phyloP scores from a whole-genome alignment of 768 basidiomycete species.

The Ramaria rubella region DNA sequence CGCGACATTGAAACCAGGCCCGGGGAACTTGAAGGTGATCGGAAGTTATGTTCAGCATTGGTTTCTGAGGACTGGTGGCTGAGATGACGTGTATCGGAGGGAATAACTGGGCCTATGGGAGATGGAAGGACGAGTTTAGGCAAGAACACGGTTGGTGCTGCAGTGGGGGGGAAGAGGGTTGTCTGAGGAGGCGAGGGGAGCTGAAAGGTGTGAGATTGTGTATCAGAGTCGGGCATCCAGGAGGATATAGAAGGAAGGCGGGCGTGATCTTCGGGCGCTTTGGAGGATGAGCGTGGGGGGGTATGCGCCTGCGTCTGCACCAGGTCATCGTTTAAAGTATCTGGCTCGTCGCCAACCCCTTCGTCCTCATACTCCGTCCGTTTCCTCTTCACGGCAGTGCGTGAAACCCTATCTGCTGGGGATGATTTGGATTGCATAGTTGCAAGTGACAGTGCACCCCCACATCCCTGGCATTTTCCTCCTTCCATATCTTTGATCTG shows the following conservation, averaged over 20 bases:
- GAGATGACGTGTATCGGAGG: not conserved
- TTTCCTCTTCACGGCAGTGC: not conserved
- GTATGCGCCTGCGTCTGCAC: not conserved
- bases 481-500: slow-evolving; percentile 43
- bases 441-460: not conserved
- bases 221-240: not conserved
- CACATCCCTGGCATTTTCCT: not conserved
- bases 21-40: too few species aligned
- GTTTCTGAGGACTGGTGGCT: too few species aligned
- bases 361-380: slow-evolving; percentile 13
- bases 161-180: not conserved
- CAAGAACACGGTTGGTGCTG: not conserved
- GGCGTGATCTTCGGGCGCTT: not conserved
- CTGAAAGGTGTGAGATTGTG: slow-evolving; percentile 5
- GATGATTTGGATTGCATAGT: not conserved
- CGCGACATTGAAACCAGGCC: too few species aligned
- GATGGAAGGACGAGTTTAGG: slow-evolving; percentile 2
- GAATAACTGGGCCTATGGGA: not conserved
- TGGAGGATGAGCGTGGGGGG: not conserved
- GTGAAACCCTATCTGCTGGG: not conserved
- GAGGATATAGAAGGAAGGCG: slow-evolving; percentile 13
- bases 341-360: slow-evolving; percentile 5
- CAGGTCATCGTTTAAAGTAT: not conserved
- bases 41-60: too few species aligned
- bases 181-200: slow-evolving; percentile 5